A percentile compares a stretch with the other conserved stretches of the same genome.
These are phyloP conservation scores for Triadica sebifera DNA, from an alignment of 345 rosid genomes.

Conservation along the genomic window DNA sequence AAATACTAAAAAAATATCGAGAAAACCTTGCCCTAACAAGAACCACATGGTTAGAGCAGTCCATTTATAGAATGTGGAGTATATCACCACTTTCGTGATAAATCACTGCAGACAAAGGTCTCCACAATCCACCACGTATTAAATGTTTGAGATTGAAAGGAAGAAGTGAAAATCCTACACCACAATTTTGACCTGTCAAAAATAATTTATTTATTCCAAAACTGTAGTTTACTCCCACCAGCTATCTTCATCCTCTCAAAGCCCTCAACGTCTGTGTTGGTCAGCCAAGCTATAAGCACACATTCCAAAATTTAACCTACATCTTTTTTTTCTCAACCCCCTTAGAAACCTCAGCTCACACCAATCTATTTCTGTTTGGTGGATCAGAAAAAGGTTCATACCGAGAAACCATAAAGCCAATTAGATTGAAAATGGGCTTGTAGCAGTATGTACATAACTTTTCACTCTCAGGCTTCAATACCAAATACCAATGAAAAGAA, in stretches of 20 bases:
- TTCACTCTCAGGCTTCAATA: neutral
- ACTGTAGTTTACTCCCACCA: neutral
- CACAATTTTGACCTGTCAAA: neutral
- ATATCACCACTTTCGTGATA: neutral
- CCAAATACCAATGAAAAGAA: neutral
- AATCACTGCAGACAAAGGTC: neutral
- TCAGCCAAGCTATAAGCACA: neutral
- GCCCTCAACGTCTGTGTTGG: neutral
- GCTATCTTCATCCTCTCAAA: neutral
- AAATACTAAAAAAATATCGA: neutral
- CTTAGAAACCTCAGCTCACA: neutral
- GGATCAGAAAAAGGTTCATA: neutral
- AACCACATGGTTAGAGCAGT: no score
- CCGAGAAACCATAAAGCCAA: neutral
- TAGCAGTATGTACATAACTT: neutral
- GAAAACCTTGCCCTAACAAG: neutral
- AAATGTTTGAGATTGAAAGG: neutral
- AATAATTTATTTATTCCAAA: neutral
- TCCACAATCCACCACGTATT: neutral
- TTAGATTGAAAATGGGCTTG: neutral
- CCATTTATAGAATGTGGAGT: neutral
- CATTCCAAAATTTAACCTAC: neutral
- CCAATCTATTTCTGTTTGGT: neutral
- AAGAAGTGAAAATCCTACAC: neutral
- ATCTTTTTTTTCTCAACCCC: neutral